Evolutionary conservation across 2,329 filamentous ascomycete genomes (phyloP).

Genomic region (Fusarium domesticum): DNA sequence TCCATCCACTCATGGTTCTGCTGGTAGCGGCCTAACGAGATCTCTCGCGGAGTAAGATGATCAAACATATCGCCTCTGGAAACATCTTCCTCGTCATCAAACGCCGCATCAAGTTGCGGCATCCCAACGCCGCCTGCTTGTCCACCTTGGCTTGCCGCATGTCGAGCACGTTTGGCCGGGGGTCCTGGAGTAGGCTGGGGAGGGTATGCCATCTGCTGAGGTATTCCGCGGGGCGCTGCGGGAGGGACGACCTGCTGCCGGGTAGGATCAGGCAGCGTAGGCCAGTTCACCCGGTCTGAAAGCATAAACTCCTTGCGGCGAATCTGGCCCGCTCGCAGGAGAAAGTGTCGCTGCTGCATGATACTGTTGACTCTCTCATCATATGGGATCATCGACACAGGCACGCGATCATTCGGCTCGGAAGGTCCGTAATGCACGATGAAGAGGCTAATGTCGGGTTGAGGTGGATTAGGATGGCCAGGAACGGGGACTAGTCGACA

Average conservation of each 20-base stretch:
- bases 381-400: conserved; percentile 63
- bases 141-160: conserved; percentile 42
- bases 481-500: conserved; percentile 79
- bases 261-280: conserved; percentile 63
- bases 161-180: conserved; percentile 54
- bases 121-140: conserved; percentile 39
- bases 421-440: conserved; percentile 85
- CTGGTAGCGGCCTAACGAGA: conserved; percentile 81
- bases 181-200: conserved; percentile 49
- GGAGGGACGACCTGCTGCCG: conserved; percentile 51
- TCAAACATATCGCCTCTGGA: conserved; percentile 87
- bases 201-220: conserved; percentile 62
- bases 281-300: conserved; percentile 86
- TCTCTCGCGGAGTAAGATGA: conserved; percentile 81
- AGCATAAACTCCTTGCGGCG: conserved; percentile 93
- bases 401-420: conserved; percentile 70
- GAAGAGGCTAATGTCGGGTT: conserved; percentile 80
- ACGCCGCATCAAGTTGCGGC: conserved; percentile 41
- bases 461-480: conserved; percentile 65
- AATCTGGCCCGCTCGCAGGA: conserved; percentile 73
- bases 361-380: conserved; percentile 58
- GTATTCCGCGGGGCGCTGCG: conserved; percentile 47
- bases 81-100: conserved; percentile 89
- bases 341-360: conserved; percentile 61
- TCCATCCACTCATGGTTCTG: conserved; percentile 99